Evolutionary conservation across 345 rosid species (phyloP).

Genomic region (Noccaea caerulescens): DNA sequence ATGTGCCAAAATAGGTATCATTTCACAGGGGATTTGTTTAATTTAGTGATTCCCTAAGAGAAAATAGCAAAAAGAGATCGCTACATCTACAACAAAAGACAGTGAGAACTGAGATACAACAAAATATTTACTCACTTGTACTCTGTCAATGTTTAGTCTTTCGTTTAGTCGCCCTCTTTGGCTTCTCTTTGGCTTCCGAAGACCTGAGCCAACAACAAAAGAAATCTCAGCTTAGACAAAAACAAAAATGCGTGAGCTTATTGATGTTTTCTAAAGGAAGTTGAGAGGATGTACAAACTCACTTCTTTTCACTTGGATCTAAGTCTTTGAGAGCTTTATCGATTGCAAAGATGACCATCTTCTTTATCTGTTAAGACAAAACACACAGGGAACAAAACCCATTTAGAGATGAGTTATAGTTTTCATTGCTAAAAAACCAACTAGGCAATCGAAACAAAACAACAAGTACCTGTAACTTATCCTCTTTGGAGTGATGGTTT

Average conservation of each 20-base stretch:
- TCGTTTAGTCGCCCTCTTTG: neutral
- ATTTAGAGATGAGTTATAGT: neutral
- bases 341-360: constrained; percentile 36
- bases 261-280: neutral
- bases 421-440: neutral
- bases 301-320: constrained; percentile 6
- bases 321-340: constrained; percentile 28
- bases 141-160: neutral
- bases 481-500: constrained; percentile 61
- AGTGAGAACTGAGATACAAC: neutral
- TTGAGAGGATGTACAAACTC: constrained; percentile 19
- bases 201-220: constrained; percentile 8
- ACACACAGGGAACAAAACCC: neutral
- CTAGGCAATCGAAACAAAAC: neutral
- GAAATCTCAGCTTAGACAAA: constrained; percentile 4
- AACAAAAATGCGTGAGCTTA: neutral
- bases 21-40: neutral
- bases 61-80: constrained; percentile 6
- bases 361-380: constrained; percentile 38
- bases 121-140: neutral
- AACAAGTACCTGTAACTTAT: constrained; percentile 59
- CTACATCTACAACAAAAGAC: neutral
- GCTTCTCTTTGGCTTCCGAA: neutral
- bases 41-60: neutral
- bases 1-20: neutral